phyloP scores from a whole-genome alignment of 345 rosid genomes.

The Eucalyptus sideroxylon region DNA sequence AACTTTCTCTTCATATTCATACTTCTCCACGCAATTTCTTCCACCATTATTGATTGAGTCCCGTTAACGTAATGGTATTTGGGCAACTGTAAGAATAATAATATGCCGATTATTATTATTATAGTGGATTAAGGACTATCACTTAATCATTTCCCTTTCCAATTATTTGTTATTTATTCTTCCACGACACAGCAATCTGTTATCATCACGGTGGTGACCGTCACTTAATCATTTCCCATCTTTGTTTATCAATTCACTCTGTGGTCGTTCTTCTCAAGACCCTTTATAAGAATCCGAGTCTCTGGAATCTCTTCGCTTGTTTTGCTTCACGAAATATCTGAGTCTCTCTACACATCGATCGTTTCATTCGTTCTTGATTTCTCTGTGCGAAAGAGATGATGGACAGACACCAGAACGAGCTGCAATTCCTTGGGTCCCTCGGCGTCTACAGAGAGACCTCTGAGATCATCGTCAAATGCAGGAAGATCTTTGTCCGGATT shows the following conservation, averaged over 20 bases:
- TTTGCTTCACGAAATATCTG: neutral
- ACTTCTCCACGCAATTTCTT: too few species aligned
- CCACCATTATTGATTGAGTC: accelerated
- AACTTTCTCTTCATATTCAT: too few species aligned
- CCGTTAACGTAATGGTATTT: accelerated
- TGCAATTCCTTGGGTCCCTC: constrained; percentile 24
- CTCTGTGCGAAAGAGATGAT: neutral
- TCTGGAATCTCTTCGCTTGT: neutral
- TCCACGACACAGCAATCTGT: too few species aligned
- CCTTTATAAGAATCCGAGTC: neutral
- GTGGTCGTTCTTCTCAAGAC: too few species aligned
- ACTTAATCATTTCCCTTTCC: too few species aligned
- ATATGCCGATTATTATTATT: too few species aligned
- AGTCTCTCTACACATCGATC: neutral
- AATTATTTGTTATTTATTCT: too few species aligned
- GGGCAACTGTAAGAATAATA: too few species aligned
- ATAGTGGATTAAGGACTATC: too few species aligned
- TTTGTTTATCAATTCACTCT: too few species aligned
- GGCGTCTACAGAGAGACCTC: constrained; percentile 17
- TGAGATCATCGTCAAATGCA: constrained; percentile 21
- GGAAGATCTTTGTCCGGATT: constrained; percentile 30
- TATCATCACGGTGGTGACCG: too few species aligned
- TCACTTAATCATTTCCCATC: neutral
- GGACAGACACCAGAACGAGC: constrained; percentile 33
- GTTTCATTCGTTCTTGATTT: neutral